Conservation (phyloP, 192 early-diverging fungal species). For the Irineochytrium annulatum region DNA sequence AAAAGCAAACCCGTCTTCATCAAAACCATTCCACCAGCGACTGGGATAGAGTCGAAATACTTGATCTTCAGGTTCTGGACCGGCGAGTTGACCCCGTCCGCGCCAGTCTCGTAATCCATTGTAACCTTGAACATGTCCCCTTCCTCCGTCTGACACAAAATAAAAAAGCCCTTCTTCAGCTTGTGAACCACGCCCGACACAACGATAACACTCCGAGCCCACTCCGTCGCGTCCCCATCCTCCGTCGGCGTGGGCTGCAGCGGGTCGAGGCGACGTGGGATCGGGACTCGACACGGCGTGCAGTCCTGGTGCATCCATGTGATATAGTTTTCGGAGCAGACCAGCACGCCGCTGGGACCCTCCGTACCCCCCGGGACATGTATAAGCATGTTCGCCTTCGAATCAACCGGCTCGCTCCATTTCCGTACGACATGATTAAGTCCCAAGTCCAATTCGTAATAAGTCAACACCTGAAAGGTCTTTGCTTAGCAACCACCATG, state of each 20-base stretch:
- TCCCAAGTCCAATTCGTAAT: constrained; percentile 97
- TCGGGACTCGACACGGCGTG: constrained; percentile 62
- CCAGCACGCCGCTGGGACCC: constrained; percentile 95
- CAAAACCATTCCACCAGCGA: constrained; percentile 71
- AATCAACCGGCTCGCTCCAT: constrained; percentile 83
- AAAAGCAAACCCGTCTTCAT: constrained; percentile 94
- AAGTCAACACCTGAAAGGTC: constrained; percentile 63
- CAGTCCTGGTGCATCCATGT: constrained; percentile 77
- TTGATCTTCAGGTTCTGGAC: constrained; percentile 72
- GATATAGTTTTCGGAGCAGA: constrained; percentile 87
- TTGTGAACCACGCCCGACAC: constrained; percentile 83
- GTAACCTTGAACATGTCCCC: constrained; percentile 95
- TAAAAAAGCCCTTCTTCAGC: constrained; percentile 87
- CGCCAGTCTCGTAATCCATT: constrained; percentile 67
- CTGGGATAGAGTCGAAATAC: constrained; percentile 94
- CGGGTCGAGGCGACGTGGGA: constrained; percentile 73
- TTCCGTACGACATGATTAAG: constrained; percentile 97
- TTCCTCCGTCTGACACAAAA: constrained; percentile 83
- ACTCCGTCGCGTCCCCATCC: constrained; percentile 39
- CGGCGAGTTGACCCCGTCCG: constrained; percentile 44
- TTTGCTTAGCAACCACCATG: constrained; percentile 2
- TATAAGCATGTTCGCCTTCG: constrained; percentile 74
- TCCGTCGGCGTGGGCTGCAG: constrained; percentile 37
- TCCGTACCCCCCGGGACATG: constrained; percentile 84
- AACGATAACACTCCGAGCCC: constrained; percentile 68